Evolutionary conservation across 2,329 filamentous ascomycete genomes (phyloP), one percentile per base, ranked within the genome.

Genomic region (Colletotrichum acutatum): DNA sequence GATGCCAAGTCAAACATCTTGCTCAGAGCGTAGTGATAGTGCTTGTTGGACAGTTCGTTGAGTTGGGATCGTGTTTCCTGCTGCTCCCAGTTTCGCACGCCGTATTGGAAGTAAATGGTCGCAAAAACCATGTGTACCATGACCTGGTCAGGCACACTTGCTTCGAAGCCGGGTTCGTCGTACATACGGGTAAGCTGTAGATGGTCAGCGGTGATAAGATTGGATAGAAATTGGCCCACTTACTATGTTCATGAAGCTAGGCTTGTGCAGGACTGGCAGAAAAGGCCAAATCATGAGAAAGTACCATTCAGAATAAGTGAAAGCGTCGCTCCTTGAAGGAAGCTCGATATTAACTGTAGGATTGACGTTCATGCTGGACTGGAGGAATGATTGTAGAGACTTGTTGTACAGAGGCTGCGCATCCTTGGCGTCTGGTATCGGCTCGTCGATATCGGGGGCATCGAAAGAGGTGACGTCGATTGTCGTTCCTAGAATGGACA

Each of bases 81-180:
- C 69, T 89, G 83, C 72, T 90, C 86, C 74, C 86, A 85, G 76
- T 95, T 95, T 24, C 94, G 88, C 5, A 91, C 86, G n/a, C 92
- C 92, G 72, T 91, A 93, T 77, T 97, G 94, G 76, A 93, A 94
- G 78, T 92, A 91, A 76, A 96, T 93, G 62, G 91, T 91, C 12
- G 93, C 92, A 71, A 97, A 91, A 54, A 97, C 88, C 90, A 95
- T 94, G 80, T 96, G 93, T 0, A 95, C 87, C 70, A 90, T 90
- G 53, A 94, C 92, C 1, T 87, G 86, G 78, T 97, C 91, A 2
- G 93, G 87, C 0, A 88, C 81, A 0, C 89, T 88, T 1, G 93
- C 88, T 63, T 87, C 84, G 79, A 92, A 94, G 67, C 80, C 84
- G 19, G 88, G 86, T 66, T 95, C 92, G 77, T 95, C 91, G 79